Evolutionary conservation across 371 early-diverging fungal species (phyloP), one percentile per base, ranked within the genome.

Genomic region (Mucor ambiguus): DNA sequence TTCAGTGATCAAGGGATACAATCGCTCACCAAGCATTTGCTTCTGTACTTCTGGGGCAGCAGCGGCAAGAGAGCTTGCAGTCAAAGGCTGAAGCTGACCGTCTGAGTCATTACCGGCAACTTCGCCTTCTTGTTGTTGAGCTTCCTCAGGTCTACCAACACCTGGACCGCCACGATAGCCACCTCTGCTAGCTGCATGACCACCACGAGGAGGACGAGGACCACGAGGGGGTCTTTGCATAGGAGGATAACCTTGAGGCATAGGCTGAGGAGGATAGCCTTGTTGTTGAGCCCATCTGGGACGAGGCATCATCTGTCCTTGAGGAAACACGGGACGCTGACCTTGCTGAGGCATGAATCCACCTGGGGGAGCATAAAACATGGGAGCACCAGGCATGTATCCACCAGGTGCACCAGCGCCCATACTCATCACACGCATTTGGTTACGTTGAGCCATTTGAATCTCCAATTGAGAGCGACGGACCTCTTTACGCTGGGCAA

Each of bases 401-500:
- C 71, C 72, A 20, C 64, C 64, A 48, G 68, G 74, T 60, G 64
- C 77, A 26, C 71, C 74, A 70, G 59, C 64, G 16, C 20, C 58
- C 65, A 67, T 74, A 60, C 72, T 71, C 64, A 71, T 71, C 1
- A 48, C 61, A 63, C 60, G 84, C 77, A 89, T 78, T 80, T 90
- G 88, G 68, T 83, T 82, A 66, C 94, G 87, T 77, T 92, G 91
- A 70, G 89, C 85, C 74, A 92, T 89, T 78, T 94, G 93, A 26
- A 89, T 88, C 68, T 95, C 91, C 70, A 94, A 84, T 77, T 92
- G 92, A 48, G 83, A 80, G 44, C 91, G 84, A 57, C 96, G 88
- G 62, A 86, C 90, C 66, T 96, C 96, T 83, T 93, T 92, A 73
- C 95, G 93, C 79, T 96, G 96, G 69, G 95, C 95, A 43, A 95